A percentile compares a stretch with the other conserved stretches of the same genome.
Conservation (phyloP, 495 filamentous ascomycete genomes). For the Neurospora sp. region DNA sequence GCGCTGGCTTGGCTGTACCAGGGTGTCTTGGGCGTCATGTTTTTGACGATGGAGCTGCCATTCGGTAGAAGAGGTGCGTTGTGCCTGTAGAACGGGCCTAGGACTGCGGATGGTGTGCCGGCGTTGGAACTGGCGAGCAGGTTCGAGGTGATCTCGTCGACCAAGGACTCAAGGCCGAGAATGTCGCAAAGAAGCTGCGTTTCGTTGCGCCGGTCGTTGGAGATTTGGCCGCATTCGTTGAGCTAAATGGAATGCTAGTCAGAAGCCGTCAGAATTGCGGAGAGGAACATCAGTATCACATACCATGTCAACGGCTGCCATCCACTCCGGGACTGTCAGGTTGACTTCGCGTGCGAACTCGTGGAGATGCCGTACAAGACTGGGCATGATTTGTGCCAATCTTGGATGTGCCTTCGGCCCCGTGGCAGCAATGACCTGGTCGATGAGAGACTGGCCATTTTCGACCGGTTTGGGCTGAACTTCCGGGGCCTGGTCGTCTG, state of each 20-base stretch:
- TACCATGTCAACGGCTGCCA: conserved; percentile 31
- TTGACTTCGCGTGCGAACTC: conserved; percentile 51
- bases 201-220: conserved; percentile 61
- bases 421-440: conserved; percentile 59
- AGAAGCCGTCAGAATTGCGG: neutral
- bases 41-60: conserved; percentile 49
- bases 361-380: conserved; percentile 46
- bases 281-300: conserved; percentile 4
- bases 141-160: conserved; percentile 69
- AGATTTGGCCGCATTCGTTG: conserved; percentile 66
- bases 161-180: conserved; percentile 56
- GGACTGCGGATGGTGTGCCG: conserved; percentile 61
- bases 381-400: conserved; percentile 40
- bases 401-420: conserved; percentile 55
- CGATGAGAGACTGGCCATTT: conserved; percentile 53
- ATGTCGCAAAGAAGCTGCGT: conserved; percentile 62
- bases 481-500: neutral
- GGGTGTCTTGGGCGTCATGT: conserved; percentile 13
- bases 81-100: conserved; percentile 70
- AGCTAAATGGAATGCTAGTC: conserved; percentile 32
- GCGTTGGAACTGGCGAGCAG: conserved; percentile 33
- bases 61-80: conserved; percentile 54
- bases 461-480: neutral
- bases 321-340: conserved; percentile 46
- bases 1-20: conserved; percentile 37